Conservation (phyloP, 257 asterid genomes). For the Paraleonurus japonicus region DNA sequence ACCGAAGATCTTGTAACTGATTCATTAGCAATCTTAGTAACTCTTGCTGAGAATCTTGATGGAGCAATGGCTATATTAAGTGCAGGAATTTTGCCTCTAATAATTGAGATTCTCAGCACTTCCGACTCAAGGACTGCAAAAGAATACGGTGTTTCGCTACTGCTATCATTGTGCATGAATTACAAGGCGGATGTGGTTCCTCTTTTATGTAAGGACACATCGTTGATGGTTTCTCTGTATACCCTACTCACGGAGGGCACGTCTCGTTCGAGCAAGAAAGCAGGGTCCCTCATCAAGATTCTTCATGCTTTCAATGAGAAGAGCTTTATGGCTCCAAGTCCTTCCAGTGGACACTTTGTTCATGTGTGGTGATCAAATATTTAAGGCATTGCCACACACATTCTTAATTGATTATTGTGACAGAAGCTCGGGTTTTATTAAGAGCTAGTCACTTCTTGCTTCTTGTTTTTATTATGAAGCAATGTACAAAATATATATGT, state of each 20-base stretch:
- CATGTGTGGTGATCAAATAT: constrained; percentile 55
- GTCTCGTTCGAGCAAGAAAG: constrained; percentile 59
- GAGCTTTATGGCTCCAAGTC: constrained; percentile 41
- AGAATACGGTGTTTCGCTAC: constrained; percentile 58
- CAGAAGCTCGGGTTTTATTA: constrained; percentile 46
- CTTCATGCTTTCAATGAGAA: constrained; percentile 57
- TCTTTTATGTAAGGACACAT: constrained; percentile 60
- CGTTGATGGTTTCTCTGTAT: constrained; percentile 57
- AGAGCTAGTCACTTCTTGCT: constrained; percentile 54
- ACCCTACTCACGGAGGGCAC: constrained; percentile 56
- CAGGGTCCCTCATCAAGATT: constrained; percentile 65
- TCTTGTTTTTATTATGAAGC: constrained; percentile 50
- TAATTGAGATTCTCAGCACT: constrained; percentile 41
- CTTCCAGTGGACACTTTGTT: constrained; percentile 54
- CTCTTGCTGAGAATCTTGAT: constrained; percentile 53
- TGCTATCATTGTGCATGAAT: constrained; percentile 63
- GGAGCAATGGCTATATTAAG: constrained; percentile 60
- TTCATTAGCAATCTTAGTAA: constrained; percentile 58
- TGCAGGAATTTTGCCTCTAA: constrained; percentile 46
- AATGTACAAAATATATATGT: constrained; percentile 20
- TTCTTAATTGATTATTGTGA: constrained; percentile 31
- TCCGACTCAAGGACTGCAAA: constrained; percentile 41
- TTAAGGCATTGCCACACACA: constrained; percentile 34
- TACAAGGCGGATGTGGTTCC: constrained; percentile 63
- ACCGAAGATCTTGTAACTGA: constrained; percentile 57